phyloP scores from a whole-genome alignment of 2,329 filamentous ascomycete species.

The Alternaria infectoria region DNA sequence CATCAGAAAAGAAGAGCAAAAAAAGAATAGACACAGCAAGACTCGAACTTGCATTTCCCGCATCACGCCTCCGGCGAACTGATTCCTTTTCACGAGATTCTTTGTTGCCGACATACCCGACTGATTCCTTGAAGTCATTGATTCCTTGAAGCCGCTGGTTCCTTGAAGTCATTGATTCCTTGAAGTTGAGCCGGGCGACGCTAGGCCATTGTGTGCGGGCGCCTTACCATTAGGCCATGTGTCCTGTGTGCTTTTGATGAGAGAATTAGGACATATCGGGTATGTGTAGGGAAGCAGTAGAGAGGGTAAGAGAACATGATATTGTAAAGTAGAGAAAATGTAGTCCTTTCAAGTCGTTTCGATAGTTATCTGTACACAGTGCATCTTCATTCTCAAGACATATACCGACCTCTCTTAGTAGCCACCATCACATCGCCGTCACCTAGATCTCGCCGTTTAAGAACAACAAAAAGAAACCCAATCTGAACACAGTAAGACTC shows the following conservation, averaged over 20 bases:
- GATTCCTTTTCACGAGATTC: no score
- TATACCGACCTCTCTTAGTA: accelerated
- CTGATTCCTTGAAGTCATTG: no score
- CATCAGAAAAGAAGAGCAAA: no score
- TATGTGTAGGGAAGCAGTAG: neutral
- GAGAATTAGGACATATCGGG: neutral
- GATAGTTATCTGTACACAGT: accelerated
- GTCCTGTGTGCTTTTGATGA: neutral
- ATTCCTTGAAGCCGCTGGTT: no score
- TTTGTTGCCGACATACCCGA: no score
- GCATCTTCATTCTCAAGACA: neutral
- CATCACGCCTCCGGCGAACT: neutral
- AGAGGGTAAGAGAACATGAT: neutral
- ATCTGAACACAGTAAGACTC: neutral
- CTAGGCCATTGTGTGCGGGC: neutral
- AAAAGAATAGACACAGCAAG: neutral
- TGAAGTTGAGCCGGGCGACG: no score
- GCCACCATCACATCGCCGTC: neutral
- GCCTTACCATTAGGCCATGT: neutral
- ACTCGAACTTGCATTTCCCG: neutral
- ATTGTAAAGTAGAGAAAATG: no score
- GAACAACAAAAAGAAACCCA: neutral
- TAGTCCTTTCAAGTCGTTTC: no score
- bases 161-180: no score
- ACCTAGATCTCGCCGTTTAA: accelerated